phyloP scores from a whole-genome alignment of 2,329 filamentous ascomycete species.

The Nakataea oryzae region DNA sequence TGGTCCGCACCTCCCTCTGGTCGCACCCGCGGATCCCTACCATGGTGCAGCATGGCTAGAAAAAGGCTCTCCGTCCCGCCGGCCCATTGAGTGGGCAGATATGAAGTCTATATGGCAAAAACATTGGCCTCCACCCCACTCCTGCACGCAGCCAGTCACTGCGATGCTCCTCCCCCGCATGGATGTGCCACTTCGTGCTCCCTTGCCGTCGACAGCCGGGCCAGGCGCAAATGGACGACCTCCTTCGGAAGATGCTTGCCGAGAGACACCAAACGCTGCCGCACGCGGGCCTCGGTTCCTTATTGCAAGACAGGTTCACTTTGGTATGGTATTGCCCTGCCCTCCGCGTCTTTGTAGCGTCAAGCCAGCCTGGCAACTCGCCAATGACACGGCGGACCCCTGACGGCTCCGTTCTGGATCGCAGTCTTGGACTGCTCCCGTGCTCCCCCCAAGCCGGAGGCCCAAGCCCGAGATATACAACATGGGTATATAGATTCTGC shows the following conservation, averaged over 20 bases:
- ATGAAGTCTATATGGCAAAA: conserved; percentile 7
- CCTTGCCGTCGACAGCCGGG: not conserved
- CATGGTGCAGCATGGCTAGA: not conserved
- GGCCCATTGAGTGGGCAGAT: not conserved
- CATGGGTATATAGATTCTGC: not conserved
- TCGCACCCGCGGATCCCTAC: not conserved
- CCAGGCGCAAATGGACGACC: not conserved
- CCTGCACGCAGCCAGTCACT: not conserved
- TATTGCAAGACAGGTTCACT: conserved; percentile 15
- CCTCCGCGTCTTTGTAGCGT: not conserved
- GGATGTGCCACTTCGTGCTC: not conserved
- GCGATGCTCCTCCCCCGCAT: conserved; percentile 3
- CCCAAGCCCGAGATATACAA: conserved; percentile 1
- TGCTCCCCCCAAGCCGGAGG: conserved; percentile 2
- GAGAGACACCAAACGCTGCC: conserved; percentile 12
- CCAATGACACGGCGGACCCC: not conserved
- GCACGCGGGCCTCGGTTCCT: conserved; percentile 22
- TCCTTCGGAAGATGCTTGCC: conserved; percentile 18
- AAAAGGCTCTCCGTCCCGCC: conserved; percentile 5
- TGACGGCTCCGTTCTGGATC: not conserved
- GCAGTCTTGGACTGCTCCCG: conserved; percentile 2
- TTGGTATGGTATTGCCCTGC: not conserved
- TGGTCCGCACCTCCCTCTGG: not conserved
- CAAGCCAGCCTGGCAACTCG: not conserved
- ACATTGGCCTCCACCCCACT: not conserved